Evolutionary conservation across 345 rosid species (phyloP), one percentile per base, ranked within the genome.

Genomic region (Raphanus sativus): DNA sequence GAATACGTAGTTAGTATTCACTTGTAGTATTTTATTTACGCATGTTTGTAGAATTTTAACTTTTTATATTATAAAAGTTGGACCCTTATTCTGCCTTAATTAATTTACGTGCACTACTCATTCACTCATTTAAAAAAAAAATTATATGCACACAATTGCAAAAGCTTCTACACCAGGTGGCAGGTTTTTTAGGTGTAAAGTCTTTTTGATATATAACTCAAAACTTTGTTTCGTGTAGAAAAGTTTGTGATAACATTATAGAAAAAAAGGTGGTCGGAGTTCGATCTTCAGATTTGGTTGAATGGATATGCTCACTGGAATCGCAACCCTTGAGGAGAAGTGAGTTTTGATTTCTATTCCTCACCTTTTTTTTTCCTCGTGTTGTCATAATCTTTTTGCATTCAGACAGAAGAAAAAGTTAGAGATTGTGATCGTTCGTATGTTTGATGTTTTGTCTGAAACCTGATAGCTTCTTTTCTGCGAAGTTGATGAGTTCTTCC

Each of bases 281-380:
- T 48, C 61, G 48, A 48, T 36, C 58, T 33, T 10, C 0, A 60
- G 81, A 33, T 72, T 73, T 78, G 60, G 45, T 80, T 64, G 17
- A 74, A 79, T 74, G 75, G 78, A 72, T 63, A 56, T 61, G 62
- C 28, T 70, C 34, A 75, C 76, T 64, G 76, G 64, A 28, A 75
- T 80, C 28, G 68, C 69, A 4, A 58, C 63, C 58, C 75, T 80
- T 2, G 68, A 75, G 15, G 58, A 75, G 64, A 80, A 75, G 82
- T 80, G 34, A 75, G 76, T 69, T 36, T 64, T 11, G 25, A 45
- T 8, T 3, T 26, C 0, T 25, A 4, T 0, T 17, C 12, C 5
- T 3, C 1, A 9, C 8, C 7, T 3, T 21, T 16, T 13, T 9
- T 28, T 2, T 54, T 52, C 25, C 38, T 17, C 62, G 29, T 63